Base-by-base conservation (phyloP, 2,329 filamentous ascomycete species). In the Phialemoniopsis sp. region DNA sequence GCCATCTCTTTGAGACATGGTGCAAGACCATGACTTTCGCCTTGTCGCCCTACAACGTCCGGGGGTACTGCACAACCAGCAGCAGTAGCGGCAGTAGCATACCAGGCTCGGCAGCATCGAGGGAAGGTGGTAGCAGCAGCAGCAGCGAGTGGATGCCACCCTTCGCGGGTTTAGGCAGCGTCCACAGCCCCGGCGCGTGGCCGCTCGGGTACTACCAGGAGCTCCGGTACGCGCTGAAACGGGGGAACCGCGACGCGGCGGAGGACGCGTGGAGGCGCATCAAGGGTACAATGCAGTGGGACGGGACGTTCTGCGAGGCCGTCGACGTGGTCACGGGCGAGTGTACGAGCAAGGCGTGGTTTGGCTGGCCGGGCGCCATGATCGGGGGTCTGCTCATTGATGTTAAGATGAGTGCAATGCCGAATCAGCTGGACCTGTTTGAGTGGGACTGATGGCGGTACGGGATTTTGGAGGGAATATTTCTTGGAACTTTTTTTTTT, bases 271-370 rank as follows among this genome's bases (percentile, higher is more conserved):
- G 48, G 47, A 12, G 18, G 8, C 38, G 40, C 14, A 50, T 51
- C 19, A 17, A n/a, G 19, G 44, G 30, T 7, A 38, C 45, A 26
- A 44, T 47, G 40, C 46, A 48, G 26, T 50, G 44, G 36, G 48
- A 51, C 29, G 47, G 47, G 3, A 45, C 42, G 1, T 51, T 51
- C 16, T 40, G 47, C 8, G 48, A 50, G 21, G 46, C 48, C 10
- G 44, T 51, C 2, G 47, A 50, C 19, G 33, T 40, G 14, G 1
- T 29, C 3, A 39, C 37, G 7, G 48, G 47, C 2, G 18, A 26
- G 16, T 46, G 46, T 40, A 44, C 46, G 4, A 45, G 45, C n/a
- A 51, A 51, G 44, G 43, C 48, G 6, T 51, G 48, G 48, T 50
- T 51, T 36, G 45, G 41, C 34, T 51, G 48, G 48, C 48, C 48